Conservation (phyloP, 148 eudicot genomes). For the Rhododendron ovatum region DNA sequence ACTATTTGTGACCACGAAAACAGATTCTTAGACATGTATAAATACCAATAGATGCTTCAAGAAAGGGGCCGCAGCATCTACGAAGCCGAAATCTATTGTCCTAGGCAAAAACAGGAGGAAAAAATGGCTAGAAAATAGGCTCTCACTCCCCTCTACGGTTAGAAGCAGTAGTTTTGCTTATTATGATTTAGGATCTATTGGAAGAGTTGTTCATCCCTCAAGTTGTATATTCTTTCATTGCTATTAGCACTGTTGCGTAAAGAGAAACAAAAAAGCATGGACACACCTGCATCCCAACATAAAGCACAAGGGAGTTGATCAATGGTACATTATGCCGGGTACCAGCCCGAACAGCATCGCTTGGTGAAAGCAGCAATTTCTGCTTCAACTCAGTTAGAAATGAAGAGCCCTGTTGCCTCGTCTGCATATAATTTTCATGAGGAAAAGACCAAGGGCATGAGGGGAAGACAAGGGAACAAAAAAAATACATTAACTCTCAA, state of each 20-base stretch:
- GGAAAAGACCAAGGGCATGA: not conserved
- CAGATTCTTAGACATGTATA: not conserved
- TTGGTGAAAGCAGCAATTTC: slow-evolving; percentile 66
- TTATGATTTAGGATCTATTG: not conserved
- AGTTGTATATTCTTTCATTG: not conserved
- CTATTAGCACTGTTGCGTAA: not conserved
- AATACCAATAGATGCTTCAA: not conserved
- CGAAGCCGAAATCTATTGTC: not conserved
- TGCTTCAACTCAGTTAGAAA: slow-evolving; percentile 76
- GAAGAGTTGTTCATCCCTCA: not conserved
- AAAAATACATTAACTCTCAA: not conserved
- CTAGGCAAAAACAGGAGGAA: not conserved
- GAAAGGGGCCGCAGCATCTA: not conserved
- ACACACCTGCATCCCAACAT: slow-evolving; percentile 89
- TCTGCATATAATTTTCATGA: slow-evolving; percentile 33
- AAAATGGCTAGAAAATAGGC: not conserved
- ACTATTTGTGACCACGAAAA: not conserved
- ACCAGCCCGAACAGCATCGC: slow-evolving; percentile 67
- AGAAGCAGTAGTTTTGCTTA: not conserved
- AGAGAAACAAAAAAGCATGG: slow-evolving; percentile 4
- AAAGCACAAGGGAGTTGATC: slow-evolving; percentile 91
- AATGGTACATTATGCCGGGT: slow-evolving; percentile 91
- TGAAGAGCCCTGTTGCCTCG: slow-evolving; percentile 67
- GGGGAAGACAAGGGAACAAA: not conserved
- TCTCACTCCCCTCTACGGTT: not conserved